Conservation (phyloP, 1,139 yeast genomes). For the Yamadazyma blattariae region DNA sequence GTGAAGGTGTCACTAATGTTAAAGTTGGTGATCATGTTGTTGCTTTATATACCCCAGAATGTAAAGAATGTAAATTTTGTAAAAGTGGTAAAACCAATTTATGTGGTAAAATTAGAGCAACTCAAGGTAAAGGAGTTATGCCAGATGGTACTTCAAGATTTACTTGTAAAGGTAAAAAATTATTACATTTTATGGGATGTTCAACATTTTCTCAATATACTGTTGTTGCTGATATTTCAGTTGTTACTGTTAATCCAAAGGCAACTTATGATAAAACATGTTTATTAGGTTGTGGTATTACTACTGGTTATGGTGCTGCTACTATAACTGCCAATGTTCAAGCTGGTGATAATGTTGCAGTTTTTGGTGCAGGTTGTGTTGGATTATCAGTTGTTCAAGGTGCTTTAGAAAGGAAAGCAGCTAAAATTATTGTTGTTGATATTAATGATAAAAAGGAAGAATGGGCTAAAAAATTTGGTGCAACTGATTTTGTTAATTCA, state of each 20-base stretch:
- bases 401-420: constrained; percentile 79
- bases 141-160: constrained; percentile 96
- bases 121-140: constrained; percentile 30
- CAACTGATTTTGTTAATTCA: constrained; percentile 93
- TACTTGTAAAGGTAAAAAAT: constrained; percentile 75
- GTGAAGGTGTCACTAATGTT: constrained; percentile 87
- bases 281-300: constrained; percentile 95
- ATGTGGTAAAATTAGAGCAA: constrained; percentile 83
- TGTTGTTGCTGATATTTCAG: constrained; percentile 96
- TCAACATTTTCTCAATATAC: constrained; percentile 96
- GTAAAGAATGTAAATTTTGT: constrained; percentile 94
- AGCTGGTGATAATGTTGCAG: constrained; percentile 91
- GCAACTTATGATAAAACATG: constrained; percentile 89
- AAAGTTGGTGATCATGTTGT: constrained; percentile 88
- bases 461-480: constrained; percentile 90
- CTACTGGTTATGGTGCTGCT: constrained; percentile 98
- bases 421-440: constrained; percentile 82
- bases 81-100: constrained; percentile 92
- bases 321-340: constrained; percentile 89
- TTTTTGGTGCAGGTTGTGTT: constrained; percentile 96
- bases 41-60: constrained; percentile 94
- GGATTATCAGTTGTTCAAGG: constrained; percentile 97
- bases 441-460: constrained; percentile 77
- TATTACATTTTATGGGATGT: constrained; percentile 95
- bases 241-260: constrained; percentile 81